These are phyloP conservation scores for Colletotrichum somersetense DNA, from an alignment of 2,329 filamentous ascomycete species.

Conservation along the genomic window DNA sequence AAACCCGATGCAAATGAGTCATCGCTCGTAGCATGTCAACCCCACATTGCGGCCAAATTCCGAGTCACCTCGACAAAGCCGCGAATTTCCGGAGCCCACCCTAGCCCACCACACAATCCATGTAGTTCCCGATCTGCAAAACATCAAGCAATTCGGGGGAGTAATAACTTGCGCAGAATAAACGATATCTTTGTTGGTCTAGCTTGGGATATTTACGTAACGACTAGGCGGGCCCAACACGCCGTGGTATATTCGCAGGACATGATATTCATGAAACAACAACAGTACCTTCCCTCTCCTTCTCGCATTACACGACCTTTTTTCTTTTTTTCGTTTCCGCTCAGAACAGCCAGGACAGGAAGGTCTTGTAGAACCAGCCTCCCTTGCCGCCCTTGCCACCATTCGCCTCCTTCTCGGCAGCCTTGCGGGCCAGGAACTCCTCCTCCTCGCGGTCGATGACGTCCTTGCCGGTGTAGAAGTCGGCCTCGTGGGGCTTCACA, in stretches of 20 bases:
- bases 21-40: not conserved
- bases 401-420: conserved; percentile 47
- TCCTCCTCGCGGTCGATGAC: conserved; percentile 80
- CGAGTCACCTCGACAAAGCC: conserved; percentile 4
- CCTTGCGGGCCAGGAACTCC: conserved; percentile 72
- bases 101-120: not conserved
- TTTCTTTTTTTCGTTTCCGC: not conserved
- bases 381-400: conserved; percentile 45
- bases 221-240: conserved; percentile 35
- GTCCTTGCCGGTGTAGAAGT: conserved; percentile 80
- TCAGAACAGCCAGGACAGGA: conserved; percentile 45
- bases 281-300: not conserved
- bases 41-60: not conserved
- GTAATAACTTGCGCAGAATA: not conserved
- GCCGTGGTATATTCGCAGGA: conserved; percentile 41
- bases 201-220: conserved; percentile 34
- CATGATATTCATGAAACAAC: conserved; percentile 36
- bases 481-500: conserved; percentile 69
- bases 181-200: conserved; percentile 29
- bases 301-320: no score
- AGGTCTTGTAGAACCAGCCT: conserved; percentile 47
- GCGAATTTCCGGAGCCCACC: conserved; percentile 7
- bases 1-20: conserved; percentile 5
- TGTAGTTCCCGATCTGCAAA: not conserved
- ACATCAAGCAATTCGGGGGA: rapidly evolving